Evolutionary conservation across 139 green algal species (phyloP).

Genomic region (Tetraselmis chui): DNA sequence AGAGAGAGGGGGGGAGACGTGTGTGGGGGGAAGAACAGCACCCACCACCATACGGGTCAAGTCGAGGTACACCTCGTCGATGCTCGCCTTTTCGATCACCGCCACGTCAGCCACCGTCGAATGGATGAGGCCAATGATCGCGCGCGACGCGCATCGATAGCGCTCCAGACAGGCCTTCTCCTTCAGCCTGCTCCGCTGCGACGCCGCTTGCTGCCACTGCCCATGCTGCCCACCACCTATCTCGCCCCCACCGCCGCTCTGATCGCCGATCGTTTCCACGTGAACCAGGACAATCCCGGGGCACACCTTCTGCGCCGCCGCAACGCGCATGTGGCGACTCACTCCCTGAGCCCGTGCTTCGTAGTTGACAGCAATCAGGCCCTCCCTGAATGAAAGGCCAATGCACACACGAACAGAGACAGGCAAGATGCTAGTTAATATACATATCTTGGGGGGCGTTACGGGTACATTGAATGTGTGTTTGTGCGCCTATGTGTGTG

Average conservation of each 20-base stretch:
- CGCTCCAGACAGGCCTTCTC: constrained; percentile 74
- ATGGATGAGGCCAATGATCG: constrained; percentile 40
- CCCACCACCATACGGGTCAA: constrained; percentile 41
- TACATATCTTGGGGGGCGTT: constrained; percentile 12
- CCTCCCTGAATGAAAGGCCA: constrained; percentile 28
- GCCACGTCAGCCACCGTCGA: constrained; percentile 29
- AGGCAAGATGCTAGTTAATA: background rate
- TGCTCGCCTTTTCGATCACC: constrained; percentile 64
- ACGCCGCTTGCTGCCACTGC: constrained; percentile 1
- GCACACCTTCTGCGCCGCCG: constrained; percentile 61
- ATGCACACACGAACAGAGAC: background rate
- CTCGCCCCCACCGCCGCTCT: background rate
- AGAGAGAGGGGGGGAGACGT: too few species aligned
- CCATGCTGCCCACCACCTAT: background rate
- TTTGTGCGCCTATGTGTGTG: constrained; percentile 1
- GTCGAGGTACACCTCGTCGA: constrained; percentile 92
- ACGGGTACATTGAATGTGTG: background rate
- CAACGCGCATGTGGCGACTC: constrained; percentile 65
- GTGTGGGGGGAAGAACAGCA: background rate
- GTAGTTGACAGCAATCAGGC: constrained; percentile 87
- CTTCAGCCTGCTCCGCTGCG: constrained; percentile 21
- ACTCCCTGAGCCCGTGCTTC: constrained; percentile 66
- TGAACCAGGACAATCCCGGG: constrained; percentile 76
- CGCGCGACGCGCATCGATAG: constrained; percentile 48
- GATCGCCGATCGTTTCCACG: constrained; percentile 75